phyloP scores from a whole-genome alignment of 352 stramenopile genomes.

The Globisporangium emineosum region DNA sequence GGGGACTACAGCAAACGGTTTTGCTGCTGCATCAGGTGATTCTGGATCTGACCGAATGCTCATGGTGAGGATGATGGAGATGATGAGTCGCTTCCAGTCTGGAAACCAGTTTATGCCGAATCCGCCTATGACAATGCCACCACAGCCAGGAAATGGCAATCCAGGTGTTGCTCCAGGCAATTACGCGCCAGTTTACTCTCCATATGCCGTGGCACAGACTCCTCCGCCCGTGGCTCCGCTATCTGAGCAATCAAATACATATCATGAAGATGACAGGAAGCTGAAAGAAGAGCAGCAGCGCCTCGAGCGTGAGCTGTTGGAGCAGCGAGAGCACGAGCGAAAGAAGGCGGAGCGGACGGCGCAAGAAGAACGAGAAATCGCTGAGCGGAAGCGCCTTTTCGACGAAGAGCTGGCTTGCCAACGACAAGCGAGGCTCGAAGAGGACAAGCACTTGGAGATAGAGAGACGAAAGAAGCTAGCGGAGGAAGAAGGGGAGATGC shows the following conservation, averaged over 20 bases:
- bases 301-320: constrained; percentile 42
- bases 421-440: constrained; percentile 31
- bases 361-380: constrained; percentile 34
- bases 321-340: constrained; percentile 48
- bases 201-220: background rate
- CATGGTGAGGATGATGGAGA: constrained; percentile 69
- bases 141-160: background rate
- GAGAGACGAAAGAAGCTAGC: constrained; percentile 22
- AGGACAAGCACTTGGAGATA: constrained; percentile 31
- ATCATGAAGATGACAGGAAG: constrained; percentile 10
- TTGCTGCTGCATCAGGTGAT: background rate
- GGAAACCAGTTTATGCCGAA: background rate
- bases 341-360: constrained; percentile 35
- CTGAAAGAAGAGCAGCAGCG: constrained; percentile 37
- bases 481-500: constrained; percentile 32
- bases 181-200: background rate
- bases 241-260: background rate
- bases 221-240: background rate
- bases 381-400: constrained; percentile 33
- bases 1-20: background rate
- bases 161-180: background rate
- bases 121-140: background rate
- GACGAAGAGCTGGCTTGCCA: constrained; percentile 41
- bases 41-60: constrained; percentile 32
- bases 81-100: constrained; percentile 40